Evolutionary conservation across 306 rosid species (phyloP), one percentile per base, ranked within the genome.

Genomic region (Malus orientalis): DNA sequence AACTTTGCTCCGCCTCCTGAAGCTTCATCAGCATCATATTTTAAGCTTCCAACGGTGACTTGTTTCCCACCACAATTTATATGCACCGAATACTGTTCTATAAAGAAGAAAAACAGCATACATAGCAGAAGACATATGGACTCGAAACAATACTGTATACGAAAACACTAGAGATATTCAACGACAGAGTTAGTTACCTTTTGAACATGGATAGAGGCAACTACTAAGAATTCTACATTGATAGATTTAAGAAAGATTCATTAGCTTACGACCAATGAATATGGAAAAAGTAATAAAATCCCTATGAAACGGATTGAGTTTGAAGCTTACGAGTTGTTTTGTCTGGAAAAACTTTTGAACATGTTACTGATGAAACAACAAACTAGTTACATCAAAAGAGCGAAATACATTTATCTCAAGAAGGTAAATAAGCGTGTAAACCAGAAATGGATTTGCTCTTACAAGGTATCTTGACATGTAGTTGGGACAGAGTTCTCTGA

Each of bases 51-150:
- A 10, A 77, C 60, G 16, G 65, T 82, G 74, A 78, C 42, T 81
- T 78, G 70, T 53, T 81, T 74, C 73, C 95, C 91, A 54, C 95
- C 95, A 73, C 95, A 84, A 79, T 86, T 90, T 78, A 87, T 78
- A 78, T 86, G 86, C 79, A 87, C 58, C 11, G 80, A 75, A 70
- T 81, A 80, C 16, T 51, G 67, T 11, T 80, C 80, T 80, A n/a
- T 19, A 80, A n/a, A 22, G 51, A 55, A 32, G 11, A 33, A 40
- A 22, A 40, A 32, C 64, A 72, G 51, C 30, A 25, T 13, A 63
- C n/a, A 18, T 1, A 45, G 29, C 9, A 10, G 47, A 20, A 27
- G 60, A 47, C 8, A 70, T 29, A 19, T 40, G 36, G 36, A 42
- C 32, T 40, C 12, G 16, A 62, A 45, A 29, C 47, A 45, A 2